Evolutionary conservation across 2,329 filamentous ascomycete species (phyloP), one percentile per base, ranked within the genome.

Genomic region (Coniochaeta hoffmannii): DNA sequence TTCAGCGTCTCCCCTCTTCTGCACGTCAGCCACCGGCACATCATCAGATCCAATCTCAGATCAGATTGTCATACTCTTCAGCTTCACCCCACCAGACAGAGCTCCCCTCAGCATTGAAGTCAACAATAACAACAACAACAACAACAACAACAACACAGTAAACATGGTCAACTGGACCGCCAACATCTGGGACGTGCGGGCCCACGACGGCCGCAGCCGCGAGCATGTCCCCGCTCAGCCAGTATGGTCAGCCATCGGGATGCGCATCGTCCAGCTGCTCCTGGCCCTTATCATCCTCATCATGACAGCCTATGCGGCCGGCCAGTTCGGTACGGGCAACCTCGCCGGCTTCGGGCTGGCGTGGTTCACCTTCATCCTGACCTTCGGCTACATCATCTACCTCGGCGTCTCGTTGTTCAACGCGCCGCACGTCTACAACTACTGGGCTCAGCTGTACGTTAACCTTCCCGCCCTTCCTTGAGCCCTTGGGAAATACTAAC

Each of bases 311-410:
- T 59, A 53, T 32, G 32, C 60, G 3, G 60, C 58, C n/a, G 56
- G 56, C 12, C 50, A 56, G 34, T 26, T 59, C 26, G 56, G 56
- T 26, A 56, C 56, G 12, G 34, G 50, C 34, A 35, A 15, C 24
- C 34, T 53, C 34, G 50, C 50, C 32, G 50, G 50, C 34, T 53
- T 53, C 24, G 50, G 50, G 30, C 17, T 53, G 22, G 50, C 50
- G 4, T 53, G 50, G 50, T 63, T 63, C 56, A 53, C 60, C 26
- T 61, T 63, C n/a, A 58, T 58, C 53, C 50, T 56, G 24, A 63
- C 61, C 7, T 10, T 61, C 22, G 38, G 60, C 35, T 60, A 61
- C 35, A 57, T 63, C 53, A 52, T 57, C 38, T 63, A 55, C 46
- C 57, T 63, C 15, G 56, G 38, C 32, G 53, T 61, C 36, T 55